phyloP scores from a whole-genome alignment of 2,329 filamentous ascomycete genomes.

The Coniochaeta prunicola region DNA sequence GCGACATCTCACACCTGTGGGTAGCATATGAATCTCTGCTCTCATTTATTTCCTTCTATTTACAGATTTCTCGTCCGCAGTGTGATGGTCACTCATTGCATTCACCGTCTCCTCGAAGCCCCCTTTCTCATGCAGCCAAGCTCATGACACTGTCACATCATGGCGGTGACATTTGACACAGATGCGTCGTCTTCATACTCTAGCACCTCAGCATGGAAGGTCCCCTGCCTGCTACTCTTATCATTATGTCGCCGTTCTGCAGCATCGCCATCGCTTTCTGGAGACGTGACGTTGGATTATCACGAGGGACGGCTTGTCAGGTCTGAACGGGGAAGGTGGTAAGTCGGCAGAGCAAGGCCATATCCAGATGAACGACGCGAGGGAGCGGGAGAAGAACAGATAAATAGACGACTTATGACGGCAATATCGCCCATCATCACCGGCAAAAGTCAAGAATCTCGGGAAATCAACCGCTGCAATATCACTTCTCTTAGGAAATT shows the following conservation, averaged over 20 bases:
- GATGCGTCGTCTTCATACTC: neutral
- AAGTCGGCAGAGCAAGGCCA: neutral
- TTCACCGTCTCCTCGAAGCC: neutral
- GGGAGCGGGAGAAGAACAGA: neutral
- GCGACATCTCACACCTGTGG: neutral
- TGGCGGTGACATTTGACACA: neutral
- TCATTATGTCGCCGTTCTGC: neutral
- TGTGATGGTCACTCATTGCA: neutral
- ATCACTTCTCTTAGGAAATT: neutral
- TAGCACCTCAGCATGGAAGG: neutral
- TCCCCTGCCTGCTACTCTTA: neutral
- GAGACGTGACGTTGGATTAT: neutral
- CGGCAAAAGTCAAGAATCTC: neutral
- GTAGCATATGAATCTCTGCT: neutral
- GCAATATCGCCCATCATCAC: neutral
- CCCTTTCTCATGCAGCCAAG: neutral
- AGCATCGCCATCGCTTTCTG: neutral
- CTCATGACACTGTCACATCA: neutral
- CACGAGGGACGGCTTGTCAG: neutral
- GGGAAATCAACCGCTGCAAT: neutral
- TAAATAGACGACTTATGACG: neutral
- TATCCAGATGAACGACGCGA: neutral
- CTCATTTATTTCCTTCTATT: conserved; percentile 1
- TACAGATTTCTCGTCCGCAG: neutral
- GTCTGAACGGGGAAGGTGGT: neutral